A percentile compares a stretch with the other conserved stretches of the same genome.
Evolutionary conservation across 768 basidiomycete species (phyloP).

Genomic region (Lactarius deliciosus): DNA sequence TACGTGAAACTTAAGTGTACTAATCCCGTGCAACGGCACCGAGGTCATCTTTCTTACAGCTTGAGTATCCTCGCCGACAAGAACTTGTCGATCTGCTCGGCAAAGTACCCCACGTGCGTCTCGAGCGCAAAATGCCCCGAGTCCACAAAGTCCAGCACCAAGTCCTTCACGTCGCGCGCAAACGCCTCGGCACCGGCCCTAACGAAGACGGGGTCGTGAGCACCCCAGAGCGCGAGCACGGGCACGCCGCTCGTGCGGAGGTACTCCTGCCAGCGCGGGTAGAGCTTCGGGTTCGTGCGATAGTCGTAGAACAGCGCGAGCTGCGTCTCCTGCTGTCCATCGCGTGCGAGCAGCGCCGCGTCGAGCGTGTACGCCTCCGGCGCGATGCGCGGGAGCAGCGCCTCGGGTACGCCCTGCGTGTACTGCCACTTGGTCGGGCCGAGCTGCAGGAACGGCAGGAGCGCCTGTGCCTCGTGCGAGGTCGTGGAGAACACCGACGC

Average conservation of each 20-base stretch:
- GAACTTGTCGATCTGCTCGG: constrained; percentile 24
- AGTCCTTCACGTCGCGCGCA: constrained; percentile 40
- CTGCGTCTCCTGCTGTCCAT: constrained; percentile 44
- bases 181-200: constrained; percentile 47
- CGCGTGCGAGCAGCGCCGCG: constrained; percentile 41
- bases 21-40: not conserved
- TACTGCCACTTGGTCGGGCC: constrained; percentile 43
- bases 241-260: constrained; percentile 42
- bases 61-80: constrained; percentile 20
- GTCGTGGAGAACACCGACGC: constrained; percentile 18
- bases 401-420: constrained; percentile 37
- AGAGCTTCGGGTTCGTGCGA: constrained; percentile 43
- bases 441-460: constrained; percentile 33
- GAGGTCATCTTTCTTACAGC: not conserved
- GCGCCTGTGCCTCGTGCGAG: constrained; percentile 32
- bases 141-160: constrained; percentile 43
- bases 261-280: constrained; percentile 48
- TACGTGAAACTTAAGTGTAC: not conserved
- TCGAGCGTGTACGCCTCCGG: constrained; percentile 47
- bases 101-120: constrained; percentile 36
- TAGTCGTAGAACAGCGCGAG: constrained; percentile 46
- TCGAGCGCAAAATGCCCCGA: constrained; percentile 48
- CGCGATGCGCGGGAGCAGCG: constrained; percentile 36
- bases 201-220: constrained; percentile 45
- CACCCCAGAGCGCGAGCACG: constrained; percentile 50